Conservation (phyloP, 2,329 filamentous ascomycete species). For the Pyrenophora tritici-repentis region DNA sequence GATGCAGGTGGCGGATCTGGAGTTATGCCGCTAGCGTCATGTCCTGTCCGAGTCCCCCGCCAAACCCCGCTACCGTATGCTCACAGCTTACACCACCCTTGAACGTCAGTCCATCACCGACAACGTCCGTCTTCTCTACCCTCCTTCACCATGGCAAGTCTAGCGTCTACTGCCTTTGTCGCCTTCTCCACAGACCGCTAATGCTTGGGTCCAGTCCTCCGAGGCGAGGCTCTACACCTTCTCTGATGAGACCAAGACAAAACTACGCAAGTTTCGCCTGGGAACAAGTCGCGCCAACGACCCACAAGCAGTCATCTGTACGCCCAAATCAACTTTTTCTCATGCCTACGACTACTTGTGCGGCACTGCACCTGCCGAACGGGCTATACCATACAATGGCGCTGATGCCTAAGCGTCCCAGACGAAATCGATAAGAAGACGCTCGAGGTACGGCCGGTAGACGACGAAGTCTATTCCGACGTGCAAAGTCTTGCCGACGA, state of each 20-base stretch:
- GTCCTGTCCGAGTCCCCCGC: slow-evolving; percentile 14
- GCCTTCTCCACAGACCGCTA: not conserved
- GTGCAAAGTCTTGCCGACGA: slow-evolving; percentile 84
- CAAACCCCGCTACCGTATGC: slow-evolving; percentile 14
- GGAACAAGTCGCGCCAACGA: slow-evolving; percentile 84
- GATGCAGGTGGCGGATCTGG: slow-evolving; percentile 7
- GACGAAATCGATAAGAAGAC: slow-evolving; percentile 89
- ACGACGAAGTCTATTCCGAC: slow-evolving; percentile 80
- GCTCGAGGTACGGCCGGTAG: slow-evolving; percentile 84
- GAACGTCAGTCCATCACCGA: slow-evolving; percentile 10
- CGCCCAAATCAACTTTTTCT: slow-evolving; percentile 39
- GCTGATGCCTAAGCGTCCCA: slow-evolving; percentile 52
- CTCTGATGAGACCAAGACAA: slow-evolving; percentile 84
- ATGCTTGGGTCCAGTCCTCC: slow-evolving; percentile 59
- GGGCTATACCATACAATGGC: slow-evolving; percentile 9
- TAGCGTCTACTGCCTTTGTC: not conserved
- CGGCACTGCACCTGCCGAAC: not conserved
- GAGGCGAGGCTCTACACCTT: slow-evolving; percentile 92
- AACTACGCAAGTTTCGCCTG: slow-evolving; percentile 92
- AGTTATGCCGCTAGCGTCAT: slow-evolving; percentile 20
- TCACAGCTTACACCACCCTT: slow-evolving; percentile 24
- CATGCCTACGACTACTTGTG: not conserved
- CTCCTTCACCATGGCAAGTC: slow-evolving; percentile 27
- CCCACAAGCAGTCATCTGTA: slow-evolving; percentile 94
- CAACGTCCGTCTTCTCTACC: slow-evolving; percentile 4